Conservation (phyloP, 1,284 basidiomycete species). For the Cryptococcus sp. region DNA sequence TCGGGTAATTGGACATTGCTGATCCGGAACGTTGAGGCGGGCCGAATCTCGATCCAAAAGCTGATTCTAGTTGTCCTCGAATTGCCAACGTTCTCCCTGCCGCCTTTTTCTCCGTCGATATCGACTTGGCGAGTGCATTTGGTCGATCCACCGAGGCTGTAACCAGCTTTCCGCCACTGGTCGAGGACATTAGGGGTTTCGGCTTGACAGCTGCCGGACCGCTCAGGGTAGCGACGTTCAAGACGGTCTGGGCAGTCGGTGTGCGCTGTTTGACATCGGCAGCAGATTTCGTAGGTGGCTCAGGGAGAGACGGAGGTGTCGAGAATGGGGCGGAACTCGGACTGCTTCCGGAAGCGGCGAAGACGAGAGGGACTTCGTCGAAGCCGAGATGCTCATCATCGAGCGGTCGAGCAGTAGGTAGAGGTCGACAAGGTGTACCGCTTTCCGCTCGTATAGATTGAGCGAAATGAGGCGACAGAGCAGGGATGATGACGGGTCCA, state of each 20-base stretch:
- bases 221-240: too few species aligned
- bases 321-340: too few species aligned
- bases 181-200: background rate
- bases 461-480: slow-evolving; percentile 13
- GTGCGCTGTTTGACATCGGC: too few species aligned
- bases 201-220: background rate
- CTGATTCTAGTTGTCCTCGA: slow-evolving; percentile 23
- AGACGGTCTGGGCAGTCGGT: background rate
- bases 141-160: slow-evolving; percentile 1
- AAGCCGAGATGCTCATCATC: too few species aligned
- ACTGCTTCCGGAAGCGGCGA: too few species aligned
- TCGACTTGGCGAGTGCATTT: background rate
- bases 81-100: slow-evolving; percentile 16
- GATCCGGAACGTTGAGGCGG: slow-evolving; percentile 19
- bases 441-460: slow-evolving; percentile 19
- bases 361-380: too few species aligned
- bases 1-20: too few species aligned
- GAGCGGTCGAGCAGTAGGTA: slow-evolving; percentile 7
- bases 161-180: background rate
- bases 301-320: too few species aligned
- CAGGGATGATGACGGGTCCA: slow-evolving; percentile 34
- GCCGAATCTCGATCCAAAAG: slow-evolving; percentile 14
- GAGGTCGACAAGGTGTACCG: slow-evolving; percentile 18
- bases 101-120: slow-evolving; percentile 5
- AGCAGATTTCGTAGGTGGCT: too few species aligned